A percentile compares a stretch with the other conserved stretches of the same genome.
Conservation (phyloP, 305 asterid species). For the Solanum hybrid region DNA sequence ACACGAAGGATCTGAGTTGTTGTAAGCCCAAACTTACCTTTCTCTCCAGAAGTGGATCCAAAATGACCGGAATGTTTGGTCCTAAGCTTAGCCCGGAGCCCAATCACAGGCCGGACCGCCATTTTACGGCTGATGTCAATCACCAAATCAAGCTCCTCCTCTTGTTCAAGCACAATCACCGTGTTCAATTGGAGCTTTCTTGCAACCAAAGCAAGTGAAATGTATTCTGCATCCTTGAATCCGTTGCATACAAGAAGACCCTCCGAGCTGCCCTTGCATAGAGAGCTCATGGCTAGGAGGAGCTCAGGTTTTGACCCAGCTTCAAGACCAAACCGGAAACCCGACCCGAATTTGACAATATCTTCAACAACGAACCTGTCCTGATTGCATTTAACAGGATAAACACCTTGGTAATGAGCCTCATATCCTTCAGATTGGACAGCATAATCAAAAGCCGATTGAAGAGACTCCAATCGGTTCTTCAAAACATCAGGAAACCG, state of each 20-base stretch:
- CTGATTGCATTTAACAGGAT: constrained; percentile 92
- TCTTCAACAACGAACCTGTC: constrained; percentile 81
- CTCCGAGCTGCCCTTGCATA: constrained; percentile 76
- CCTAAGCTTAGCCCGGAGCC: constrained; percentile 84
- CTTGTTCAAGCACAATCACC: constrained; percentile 90
- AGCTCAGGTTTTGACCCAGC: constrained; percentile 99
- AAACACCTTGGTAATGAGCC: constrained; percentile 89
- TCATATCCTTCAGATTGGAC: constrained; percentile 53
- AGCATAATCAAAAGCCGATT: constrained; percentile 57
- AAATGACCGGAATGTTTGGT: constrained; percentile 93
- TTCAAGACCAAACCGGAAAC: constrained; percentile 78
- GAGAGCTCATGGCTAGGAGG: constrained; percentile 80
- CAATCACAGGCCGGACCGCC: constrained; percentile 69
- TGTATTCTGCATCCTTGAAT: constrained; percentile 83
- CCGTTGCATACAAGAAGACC: constrained; percentile 87
- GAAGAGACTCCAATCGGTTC: constrained; percentile 65
- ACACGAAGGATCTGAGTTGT: constrained; percentile 78
- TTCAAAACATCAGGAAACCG: constrained; percentile 81
- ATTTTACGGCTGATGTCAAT: constrained; percentile 56
- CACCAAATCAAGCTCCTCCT: constrained; percentile 71
- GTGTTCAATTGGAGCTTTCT: constrained; percentile 68
- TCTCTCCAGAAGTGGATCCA: constrained; percentile 95
- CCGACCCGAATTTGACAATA: constrained; percentile 71
- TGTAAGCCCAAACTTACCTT: constrained; percentile 84
- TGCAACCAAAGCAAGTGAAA: constrained; percentile 72